Evolutionary conservation across 257 asterid genomes (phyloP), one percentile per base, ranked within the genome.

Genomic region (Nicotiana tabacum): DNA sequence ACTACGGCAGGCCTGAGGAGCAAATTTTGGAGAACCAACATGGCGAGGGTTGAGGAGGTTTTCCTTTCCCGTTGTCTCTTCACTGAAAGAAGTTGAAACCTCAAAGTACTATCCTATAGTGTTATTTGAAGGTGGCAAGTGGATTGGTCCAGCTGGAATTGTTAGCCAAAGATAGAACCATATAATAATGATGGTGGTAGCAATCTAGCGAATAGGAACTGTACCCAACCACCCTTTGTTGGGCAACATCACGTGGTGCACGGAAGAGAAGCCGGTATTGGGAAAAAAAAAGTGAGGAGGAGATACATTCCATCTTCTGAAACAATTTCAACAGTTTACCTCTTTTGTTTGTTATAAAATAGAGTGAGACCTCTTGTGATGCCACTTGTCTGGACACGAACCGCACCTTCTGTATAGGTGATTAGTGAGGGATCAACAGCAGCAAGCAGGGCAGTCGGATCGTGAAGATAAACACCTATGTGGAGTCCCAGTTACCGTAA

Each of bases 401-500:
- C 97, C 81, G 82, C 96, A 2, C 99, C 99, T 89, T 96, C 98
- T 76, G 92, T 87, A 66, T 83, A 94, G 66, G 99, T 94, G 77
- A 96, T 66, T 77, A 96, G 90, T 4, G 98, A 93, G 66, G 99
- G 97, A 91, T 93, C 81, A 35, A 94, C 89, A 53, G 99, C 99
- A 88, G 97, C 98, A 81, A 96, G 93, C 86, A 96, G 60, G 51
- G 98, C 91, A 16, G 97, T 87, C 13, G 98, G 98, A 82, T 96
- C 99, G 32, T 96, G 99, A 86, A 96, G 99, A 83, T 94, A 96
- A 64, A 96, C 98, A 53, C 98, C 99, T 96, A 90, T 88, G 43
- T 27, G 62, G 79, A 27, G 39, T 74, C 27, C 39, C 64, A 74
- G 43, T 74, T 27, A 8, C 62, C 80, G 0, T 48, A 15, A 51